Percentiles rank a stretch among this genome's conserved stretches.
Evolutionary conservation across 78 protist species (phyloP).

Genomic region (Dictyostelium purpureum): DNA sequence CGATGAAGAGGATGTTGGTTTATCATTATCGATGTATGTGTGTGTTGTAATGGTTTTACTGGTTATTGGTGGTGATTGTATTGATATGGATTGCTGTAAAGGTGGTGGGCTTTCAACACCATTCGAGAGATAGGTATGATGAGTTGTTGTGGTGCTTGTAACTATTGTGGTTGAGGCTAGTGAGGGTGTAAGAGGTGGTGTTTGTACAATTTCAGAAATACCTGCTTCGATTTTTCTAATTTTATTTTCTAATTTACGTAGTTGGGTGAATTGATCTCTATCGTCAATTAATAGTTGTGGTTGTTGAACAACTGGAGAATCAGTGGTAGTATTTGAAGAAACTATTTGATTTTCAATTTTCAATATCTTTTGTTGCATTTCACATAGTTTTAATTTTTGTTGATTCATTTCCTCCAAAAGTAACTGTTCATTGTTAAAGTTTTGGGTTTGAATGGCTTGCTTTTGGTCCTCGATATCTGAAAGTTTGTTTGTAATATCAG

Average conservation of each 20-base stretch:
- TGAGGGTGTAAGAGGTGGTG: slow-evolving; percentile 8
- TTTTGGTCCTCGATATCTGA: neutral
- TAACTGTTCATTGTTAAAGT: neutral
- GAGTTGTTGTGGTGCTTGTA: slow-evolving; percentile 44
- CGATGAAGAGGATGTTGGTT: neutral
- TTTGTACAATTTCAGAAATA: slow-evolving; percentile 37
- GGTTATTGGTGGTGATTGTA: neutral
- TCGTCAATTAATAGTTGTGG: neutral
- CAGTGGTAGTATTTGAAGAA: neutral
- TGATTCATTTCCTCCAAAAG: slow-evolving; percentile 19
- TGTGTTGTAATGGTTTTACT: neutral
- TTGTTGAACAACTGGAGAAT: neutral
- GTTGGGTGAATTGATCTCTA: slow-evolving; percentile 54
- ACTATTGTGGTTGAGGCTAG: slow-evolving; percentile 7
- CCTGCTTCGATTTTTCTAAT: slow-evolving; percentile 75
- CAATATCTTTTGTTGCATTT: slow-evolving; percentile 51
- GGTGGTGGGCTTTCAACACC: neutral
- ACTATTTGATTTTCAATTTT: slow-evolving; percentile 54
- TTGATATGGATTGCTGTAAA: too few species aligned
- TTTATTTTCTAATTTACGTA: slow-evolving; percentile 39
- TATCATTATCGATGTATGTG: too few species aligned
- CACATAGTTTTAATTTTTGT: slow-evolving; percentile 43
- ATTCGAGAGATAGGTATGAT: slow-evolving; percentile 20
- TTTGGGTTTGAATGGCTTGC: neutral
- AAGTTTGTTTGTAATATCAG: slow-evolving; percentile 17